Base-by-base conservation (phyloP, 2,329 filamentous ascomycete genomes). In the Diaporthe aspalathi region DNA sequence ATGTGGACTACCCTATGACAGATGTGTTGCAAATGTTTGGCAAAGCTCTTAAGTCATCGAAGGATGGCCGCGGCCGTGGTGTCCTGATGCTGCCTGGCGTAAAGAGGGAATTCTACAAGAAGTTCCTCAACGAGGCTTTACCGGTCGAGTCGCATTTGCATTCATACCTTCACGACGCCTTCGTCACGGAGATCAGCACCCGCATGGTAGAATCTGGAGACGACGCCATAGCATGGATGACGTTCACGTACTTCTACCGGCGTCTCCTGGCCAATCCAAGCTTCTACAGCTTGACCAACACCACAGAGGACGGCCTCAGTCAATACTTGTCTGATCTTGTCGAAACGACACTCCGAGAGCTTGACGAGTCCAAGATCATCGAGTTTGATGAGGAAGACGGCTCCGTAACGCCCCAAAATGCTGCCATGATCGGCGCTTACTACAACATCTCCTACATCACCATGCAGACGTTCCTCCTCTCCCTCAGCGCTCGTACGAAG, bases 401-500 rank as follows among this genome's bases (percentile, higher is more conserved):
- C 77, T 91, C 91, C 1, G 92, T 98, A 54, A 89, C 93, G 22
- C 95, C 96, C 17, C 89, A 97, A 77, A 98, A 99, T 81, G 93
- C 95, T 2, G 96, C 96, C 75, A 98, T 98, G 93, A 98, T 99
- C 78, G 94, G 94, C 12, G 94, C 96, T 1, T 98, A 99, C 86
- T 99, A 99, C 88, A 98, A 98, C 82, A 97, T 99, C 78, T 98
- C 95, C 7, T 98, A 98, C 84, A 93, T 97, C 81, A 99, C 96
- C 3, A 99, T 99, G 95, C 95, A 99, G 83, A 99, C 96, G 0
- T 95, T 99, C 87, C 86, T 99, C 66, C 87, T 99, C 70, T 99
- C 96, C 17, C 88, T 99, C 57, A 95, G 90, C 69, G 91, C 91
- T 52, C 92, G 92, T 76, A 98, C 95, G 5, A 98, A 97, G 85